Evolutionary conservation across 1,284 basidiomycete genomes (phyloP).

Genomic region (Pascua sp.): DNA sequence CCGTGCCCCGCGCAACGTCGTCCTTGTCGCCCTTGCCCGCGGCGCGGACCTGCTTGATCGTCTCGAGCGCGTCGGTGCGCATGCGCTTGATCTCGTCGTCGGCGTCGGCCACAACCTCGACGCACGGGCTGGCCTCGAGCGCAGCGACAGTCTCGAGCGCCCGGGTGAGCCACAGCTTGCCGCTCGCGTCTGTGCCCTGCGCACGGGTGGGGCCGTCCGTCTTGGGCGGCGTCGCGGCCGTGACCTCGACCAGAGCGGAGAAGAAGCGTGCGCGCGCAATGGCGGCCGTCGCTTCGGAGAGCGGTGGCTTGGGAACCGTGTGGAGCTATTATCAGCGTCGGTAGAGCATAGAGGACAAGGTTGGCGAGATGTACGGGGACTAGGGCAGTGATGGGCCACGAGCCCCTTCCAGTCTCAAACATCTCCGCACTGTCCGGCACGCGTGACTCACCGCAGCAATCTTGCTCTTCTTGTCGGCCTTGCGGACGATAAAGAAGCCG

Average conservation of each 20-base stretch:
- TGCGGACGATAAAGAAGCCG: slow-evolving; percentile 71
- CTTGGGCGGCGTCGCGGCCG: slow-evolving; percentile 50
- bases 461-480: slow-evolving; percentile 66
- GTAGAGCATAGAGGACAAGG: no score
- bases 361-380: no score
- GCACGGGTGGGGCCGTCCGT: slow-evolving; percentile 57
- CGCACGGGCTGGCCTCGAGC: slow-evolving; percentile 63
- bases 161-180: slow-evolving; percentile 75
- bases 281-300: slow-evolving; percentile 67
- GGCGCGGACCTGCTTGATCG: slow-evolving; percentile 36
- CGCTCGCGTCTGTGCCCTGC: slow-evolving; percentile 63
- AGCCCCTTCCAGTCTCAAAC: no score
- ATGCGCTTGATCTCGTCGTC: slow-evolving; percentile 60
- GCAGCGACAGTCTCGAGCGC: slow-evolving; percentile 61
- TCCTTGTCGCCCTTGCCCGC: slow-evolving; percentile 55
- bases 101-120: slow-evolving; percentile 56
- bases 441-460: slow-evolving; percentile 48
- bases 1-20: slow-evolving; percentile 59
- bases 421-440: no score
- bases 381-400: slow-evolving; percentile 34
- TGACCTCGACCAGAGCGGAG: slow-evolving; percentile 56
- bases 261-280: slow-evolving; percentile 17
- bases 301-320: slow-evolving; percentile 61
- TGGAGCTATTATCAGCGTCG: slow-evolving; percentile 56
- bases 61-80: slow-evolving; percentile 54